Percentiles rank a stretch among this genome's conserved stretches.
Conservation (phyloP, 2,329 filamentous ascomycete species). For the Colletotrichum somersetense region DNA sequence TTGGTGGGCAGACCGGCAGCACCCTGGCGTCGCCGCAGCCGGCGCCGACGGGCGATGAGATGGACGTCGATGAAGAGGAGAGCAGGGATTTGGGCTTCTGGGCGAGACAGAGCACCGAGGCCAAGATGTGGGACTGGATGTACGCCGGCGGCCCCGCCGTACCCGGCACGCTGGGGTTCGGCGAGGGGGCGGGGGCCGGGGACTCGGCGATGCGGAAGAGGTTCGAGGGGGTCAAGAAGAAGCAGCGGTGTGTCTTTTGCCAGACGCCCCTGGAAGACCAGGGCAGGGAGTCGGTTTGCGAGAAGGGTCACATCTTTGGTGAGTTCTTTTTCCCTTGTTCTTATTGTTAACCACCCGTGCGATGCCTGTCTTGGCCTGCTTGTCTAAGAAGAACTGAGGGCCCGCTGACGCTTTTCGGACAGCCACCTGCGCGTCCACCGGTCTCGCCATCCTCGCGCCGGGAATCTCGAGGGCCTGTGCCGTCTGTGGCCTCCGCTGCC, state of each 20-base stretch:
- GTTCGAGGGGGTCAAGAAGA: constrained; percentile 53
- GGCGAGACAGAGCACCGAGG: constrained; percentile 63
- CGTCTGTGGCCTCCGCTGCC: constrained; percentile 65
- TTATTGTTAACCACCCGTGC: no score
- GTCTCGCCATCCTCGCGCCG: constrained; percentile 66
- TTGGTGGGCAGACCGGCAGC: constrained; percentile 46
- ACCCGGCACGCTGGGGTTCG: constrained; percentile 51
- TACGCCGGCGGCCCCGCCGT: constrained; percentile 65
- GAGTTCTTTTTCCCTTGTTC: constrained; percentile 35
- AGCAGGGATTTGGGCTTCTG: background rate
- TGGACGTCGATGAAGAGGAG: constrained; percentile 27
- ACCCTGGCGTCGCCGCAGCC: background rate
- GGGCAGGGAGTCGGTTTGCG: constrained; percentile 55
- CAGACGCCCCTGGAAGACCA: constrained; percentile 50
- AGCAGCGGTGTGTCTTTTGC: constrained; percentile 64
- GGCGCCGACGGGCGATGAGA: background rate
- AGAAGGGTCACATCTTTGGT: constrained; percentile 57
- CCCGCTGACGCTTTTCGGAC: constrained; percentile 21
- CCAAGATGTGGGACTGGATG: constrained; percentile 69
- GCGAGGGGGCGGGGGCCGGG: constrained; percentile 15
- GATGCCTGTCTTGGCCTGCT: background rate
- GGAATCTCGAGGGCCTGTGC: constrained; percentile 67
- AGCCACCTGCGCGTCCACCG: constrained; percentile 68
- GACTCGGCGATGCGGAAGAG: constrained; percentile 50
- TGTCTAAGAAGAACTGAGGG: background rate